A percentile compares a stretch with the other conserved stretches of the same genome.
Conservation (phyloP, 1,284 basidiomycete species). For the Pseudozyma flocculosa region DNA sequence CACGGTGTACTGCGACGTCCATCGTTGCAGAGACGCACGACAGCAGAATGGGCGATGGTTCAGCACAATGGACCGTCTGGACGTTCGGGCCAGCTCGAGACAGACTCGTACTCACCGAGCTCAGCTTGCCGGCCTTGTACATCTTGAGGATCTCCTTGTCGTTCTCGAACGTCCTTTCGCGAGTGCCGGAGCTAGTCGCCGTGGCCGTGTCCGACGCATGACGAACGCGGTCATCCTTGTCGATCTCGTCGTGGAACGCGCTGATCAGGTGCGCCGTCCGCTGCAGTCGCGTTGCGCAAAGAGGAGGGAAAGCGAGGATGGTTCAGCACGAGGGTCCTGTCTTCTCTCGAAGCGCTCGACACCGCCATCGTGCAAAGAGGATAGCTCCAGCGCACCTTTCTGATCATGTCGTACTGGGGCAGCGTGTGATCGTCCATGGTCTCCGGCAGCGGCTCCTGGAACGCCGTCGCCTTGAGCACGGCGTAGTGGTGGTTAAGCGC, state of each 20-base stretch:
- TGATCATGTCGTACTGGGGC: conserved; percentile 76
- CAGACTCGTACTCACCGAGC: conserved; percentile 14
- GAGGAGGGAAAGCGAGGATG: too few relatives aligned
- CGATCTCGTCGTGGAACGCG: conserved; percentile 72
- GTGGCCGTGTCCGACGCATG: conserved; percentile 4
- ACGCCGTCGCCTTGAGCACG: conserved; percentile 85
- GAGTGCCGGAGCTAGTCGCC: conserved; percentile 20
- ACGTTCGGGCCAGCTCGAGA: too few relatives aligned
- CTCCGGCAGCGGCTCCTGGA: conserved; percentile 67
- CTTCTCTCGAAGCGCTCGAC: too few relatives aligned
- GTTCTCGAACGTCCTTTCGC: conserved; percentile 26
- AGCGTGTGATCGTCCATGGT: conserved; percentile 74
- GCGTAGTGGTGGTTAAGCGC: conserved; percentile 80
- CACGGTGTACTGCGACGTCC: conserved; percentile 28
- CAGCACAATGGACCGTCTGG: too few relatives aligned
- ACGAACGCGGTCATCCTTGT: conserved; percentile 62
- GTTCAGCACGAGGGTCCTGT: too few relatives aligned
- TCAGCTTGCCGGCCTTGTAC: conserved; percentile 28
- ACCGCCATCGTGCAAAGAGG: too few relatives aligned
- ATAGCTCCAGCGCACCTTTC: too few relatives aligned
- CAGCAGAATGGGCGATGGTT: too few relatives aligned
- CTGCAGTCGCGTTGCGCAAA: conserved; percentile 57
- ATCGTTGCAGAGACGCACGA: not conserved
- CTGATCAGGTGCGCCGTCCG: conserved; percentile 73
- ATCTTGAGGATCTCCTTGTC: conserved; percentile 27